A percentile compares a stretch with the other conserved stretches of the same genome.
These are phyloP conservation scores for Corylus americana DNA, from an alignment of 306 rosid genomes.

Conservation along the genomic window DNA sequence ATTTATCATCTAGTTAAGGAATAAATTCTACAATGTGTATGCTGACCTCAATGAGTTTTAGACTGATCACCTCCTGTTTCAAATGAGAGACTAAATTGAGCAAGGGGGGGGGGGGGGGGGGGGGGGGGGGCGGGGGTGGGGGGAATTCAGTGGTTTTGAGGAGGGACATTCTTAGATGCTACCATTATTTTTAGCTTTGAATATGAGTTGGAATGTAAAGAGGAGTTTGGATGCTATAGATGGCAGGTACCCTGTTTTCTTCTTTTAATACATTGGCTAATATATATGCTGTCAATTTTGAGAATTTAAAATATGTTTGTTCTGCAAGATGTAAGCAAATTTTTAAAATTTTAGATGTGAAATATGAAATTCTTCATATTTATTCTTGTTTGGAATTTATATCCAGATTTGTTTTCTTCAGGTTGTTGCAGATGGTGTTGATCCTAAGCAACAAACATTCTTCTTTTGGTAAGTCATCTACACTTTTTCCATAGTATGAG, in stretches of 20 bases:
- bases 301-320: too few relatives aligned
- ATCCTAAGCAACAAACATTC: constrained; percentile 66
- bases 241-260: too few relatives aligned
- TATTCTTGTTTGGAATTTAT: not conserved
- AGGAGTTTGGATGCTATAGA: too few relatives aligned
- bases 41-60: not conserved
- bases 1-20: too few relatives aligned
- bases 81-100: not conserved
- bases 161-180: not conserved
- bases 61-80: not conserved
- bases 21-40: too few relatives aligned
- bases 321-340: not conserved
- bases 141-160: not conserved
- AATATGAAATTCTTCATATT: not conserved
- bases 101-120: too few relatives aligned
- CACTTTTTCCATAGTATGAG: constrained; percentile 18
- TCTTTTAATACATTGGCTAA: too few relatives aligned
- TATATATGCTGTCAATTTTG: too few relatives aligned
- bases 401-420: constrained; percentile 33
- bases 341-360: not conserved
- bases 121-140: too few relatives aligned
- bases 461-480: constrained; percentile 49
- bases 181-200: too few relatives aligned
- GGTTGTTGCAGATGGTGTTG: constrained; percentile 54
- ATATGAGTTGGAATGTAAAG: too few relatives aligned